Base-by-base conservation (phyloP, 2,329 filamentous ascomycete genomes). In the Diaporthe citrichinensis region DNA sequence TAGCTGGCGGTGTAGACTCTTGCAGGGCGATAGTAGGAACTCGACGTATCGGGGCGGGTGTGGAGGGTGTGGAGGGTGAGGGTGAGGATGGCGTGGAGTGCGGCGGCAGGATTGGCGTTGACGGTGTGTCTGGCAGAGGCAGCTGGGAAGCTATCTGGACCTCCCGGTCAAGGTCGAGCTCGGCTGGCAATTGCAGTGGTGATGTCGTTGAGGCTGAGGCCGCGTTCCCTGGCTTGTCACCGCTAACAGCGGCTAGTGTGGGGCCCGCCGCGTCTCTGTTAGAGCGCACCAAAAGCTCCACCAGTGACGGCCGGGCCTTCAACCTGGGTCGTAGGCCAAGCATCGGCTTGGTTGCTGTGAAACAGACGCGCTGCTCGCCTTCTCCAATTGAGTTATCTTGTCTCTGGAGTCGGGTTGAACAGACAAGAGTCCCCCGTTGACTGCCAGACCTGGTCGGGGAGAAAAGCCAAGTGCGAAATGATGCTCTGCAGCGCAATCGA, bases 281-380 rank as follows among this genome's bases (percentile, higher is more conserved):
- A 78, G 83, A 80, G 76, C 84, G 84, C 78, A 87, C 83, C 76
- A 87, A 83, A 76, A 90, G 84, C 77, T 90, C 88, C 82, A 90
- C 85, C 79, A 90, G 82, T 77, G 88, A 90, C 79, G 86, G 88
- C 83, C 88, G 86, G 80, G 87, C 86, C 87, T 85, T 87, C 78
- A 90, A 83, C 76, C 84, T 85, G 72, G 87, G 87, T 74, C 84
- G 85, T 75, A 90, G 84, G 83, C 88, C 88, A 80, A 88, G 83
- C 77, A 90, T 90, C 78, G 85, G 86, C 80, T 39, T 61, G 51
- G 36, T 31, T 23, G 58, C 69, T 57, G 53, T 71, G 71, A 65
- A 71, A 71, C 58, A 34, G 46, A 61, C 34, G 25, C n/a, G 53
- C 68, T 71, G 51, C 39, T 36, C 17, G 57, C 31, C 57, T 51